Evolutionary conservation across 768 basidiomycete genomes (phyloP).

Genomic region (Mycena capillaripes): DNA sequence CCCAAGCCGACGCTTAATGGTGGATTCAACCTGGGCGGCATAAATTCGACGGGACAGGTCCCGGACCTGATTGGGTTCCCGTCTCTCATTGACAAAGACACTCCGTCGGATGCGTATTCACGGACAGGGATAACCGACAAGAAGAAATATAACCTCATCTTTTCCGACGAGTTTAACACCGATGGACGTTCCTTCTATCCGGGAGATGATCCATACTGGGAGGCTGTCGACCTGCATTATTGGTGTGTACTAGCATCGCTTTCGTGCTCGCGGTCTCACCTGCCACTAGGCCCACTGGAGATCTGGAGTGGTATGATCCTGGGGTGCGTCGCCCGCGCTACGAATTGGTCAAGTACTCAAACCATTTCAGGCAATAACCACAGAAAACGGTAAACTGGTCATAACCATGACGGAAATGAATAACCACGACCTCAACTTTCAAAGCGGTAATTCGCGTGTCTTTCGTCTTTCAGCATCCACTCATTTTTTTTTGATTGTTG

Average conservation of each 20-base stretch:
- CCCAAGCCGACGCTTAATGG: conserved; percentile 40
- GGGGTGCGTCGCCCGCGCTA: conserved; percentile 54
- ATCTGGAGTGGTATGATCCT: conserved; percentile 90
- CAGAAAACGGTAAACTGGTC: conserved; percentile 81
- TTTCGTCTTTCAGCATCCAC: too few relatives aligned
- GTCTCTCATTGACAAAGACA: conserved; percentile 83
- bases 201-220: conserved; percentile 89
- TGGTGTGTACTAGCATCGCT: conserved; percentile 61
- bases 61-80: conserved; percentile 70
- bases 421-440: conserved; percentile 87
- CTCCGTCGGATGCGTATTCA: conserved; percentile 70
- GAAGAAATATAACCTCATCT: conserved; percentile 63
- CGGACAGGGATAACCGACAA: conserved; percentile 51
- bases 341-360: background rate
- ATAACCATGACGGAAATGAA: conserved; percentile 81
- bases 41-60: conserved; percentile 81
- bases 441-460: conserved; percentile 58
- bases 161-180: conserved; percentile 75
- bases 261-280: conserved; percentile 18
- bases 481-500: too few relatives aligned
- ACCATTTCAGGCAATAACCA: conserved; percentile 70
- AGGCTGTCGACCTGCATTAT: conserved; percentile 90
- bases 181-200: conserved; percentile 80
- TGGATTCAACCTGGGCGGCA: conserved; percentile 83
- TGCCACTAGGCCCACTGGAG: conserved; percentile 69